These are phyloP conservation scores for Suillus weaverae DNA, from an alignment of 768 basidiomycete genomes.

Conservation along the genomic window DNA sequence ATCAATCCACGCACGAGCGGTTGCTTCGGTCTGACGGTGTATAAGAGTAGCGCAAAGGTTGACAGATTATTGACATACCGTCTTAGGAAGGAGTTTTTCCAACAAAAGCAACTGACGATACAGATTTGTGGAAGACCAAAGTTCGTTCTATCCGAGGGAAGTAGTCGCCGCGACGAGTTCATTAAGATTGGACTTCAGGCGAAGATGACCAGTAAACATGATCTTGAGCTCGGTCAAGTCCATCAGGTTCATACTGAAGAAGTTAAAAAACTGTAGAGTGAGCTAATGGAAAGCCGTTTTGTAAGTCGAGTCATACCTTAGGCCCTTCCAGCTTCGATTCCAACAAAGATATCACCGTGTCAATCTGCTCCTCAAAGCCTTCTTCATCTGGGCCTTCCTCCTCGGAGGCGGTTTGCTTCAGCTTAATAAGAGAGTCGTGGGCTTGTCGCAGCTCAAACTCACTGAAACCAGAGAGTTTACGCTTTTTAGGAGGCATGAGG, in stretches of 20 bases:
- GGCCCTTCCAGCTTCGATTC: not conserved
- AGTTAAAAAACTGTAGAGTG: not conserved
- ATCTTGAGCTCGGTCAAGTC: not conserved
- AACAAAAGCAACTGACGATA: not conserved
- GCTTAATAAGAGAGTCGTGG: not conserved
- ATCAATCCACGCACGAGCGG: not conserved
- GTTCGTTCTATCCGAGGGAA: not conserved
- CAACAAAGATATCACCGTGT: not conserved
- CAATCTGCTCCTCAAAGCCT: not conserved
- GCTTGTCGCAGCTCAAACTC: not conserved
- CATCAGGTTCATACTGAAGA: not conserved
- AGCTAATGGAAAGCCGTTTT: not conserved
- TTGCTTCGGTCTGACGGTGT: not conserved
- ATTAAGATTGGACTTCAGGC: not conserved
- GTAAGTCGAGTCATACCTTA: not conserved
- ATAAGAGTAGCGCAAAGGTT: not conserved
- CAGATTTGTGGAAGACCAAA: not conserved
- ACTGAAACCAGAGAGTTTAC: not conserved
- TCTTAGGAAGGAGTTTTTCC: not conserved
- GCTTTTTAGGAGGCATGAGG: not conserved
- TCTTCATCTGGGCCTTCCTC: not conserved
- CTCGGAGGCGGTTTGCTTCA: not conserved
- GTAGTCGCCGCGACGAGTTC: not conserved
- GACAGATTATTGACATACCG: not conserved
- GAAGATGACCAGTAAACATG: not conserved